These are phyloP conservation scores for Naganishia antarctica DNA, from an alignment of 768 basidiomycete genomes.

Conservation along the genomic window DNA sequence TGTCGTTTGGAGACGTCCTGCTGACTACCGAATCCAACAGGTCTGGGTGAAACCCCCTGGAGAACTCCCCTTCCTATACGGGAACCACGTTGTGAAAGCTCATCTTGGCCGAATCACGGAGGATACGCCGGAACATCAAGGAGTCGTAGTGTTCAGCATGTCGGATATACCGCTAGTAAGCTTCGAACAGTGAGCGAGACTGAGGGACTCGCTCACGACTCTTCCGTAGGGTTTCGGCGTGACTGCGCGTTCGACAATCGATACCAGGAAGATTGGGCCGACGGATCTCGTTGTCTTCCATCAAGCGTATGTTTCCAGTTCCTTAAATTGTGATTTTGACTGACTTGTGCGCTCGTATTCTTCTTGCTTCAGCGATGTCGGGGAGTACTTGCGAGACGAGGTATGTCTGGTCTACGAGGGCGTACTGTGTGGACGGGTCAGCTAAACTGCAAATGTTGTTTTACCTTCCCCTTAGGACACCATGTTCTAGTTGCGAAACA, in stretches of 20 bases:
- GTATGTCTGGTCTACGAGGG: conserved; percentile 49
- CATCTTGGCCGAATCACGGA: conserved; percentile 98
- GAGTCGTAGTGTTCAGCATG: conserved; percentile 95
- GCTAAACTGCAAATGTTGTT: background rate
- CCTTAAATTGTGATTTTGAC: too few relatives aligned
- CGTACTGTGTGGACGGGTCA: background rate
- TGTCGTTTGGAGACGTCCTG: too few relatives aligned
- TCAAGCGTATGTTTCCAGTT: conserved; percentile 66
- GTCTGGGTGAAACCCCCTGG: conserved; percentile 99
- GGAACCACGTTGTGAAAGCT: conserved; percentile 96
- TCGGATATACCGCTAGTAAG: conserved; percentile 82
- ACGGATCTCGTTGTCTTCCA: conserved; percentile 97
- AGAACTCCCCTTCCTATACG: conserved; percentile 98
- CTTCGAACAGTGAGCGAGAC: background rate
- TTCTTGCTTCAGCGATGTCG: conserved; percentile 68
- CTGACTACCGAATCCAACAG: conserved; percentile 51
- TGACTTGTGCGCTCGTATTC: too few relatives aligned
- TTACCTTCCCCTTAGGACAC: conserved; percentile 29
- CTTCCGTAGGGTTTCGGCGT: conserved; percentile 83
- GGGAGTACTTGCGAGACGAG: conserved; percentile 96
- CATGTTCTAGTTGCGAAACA: conserved; percentile 29
- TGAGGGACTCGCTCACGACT: too few relatives aligned
- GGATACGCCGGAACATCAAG: conserved; percentile 97
- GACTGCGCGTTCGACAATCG: conserved; percentile 87
- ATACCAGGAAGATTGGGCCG: conserved; percentile 94